Conservation (phyloP, 2,329 filamentous ascomycete species). For the Dendryphion nanum region DNA sequence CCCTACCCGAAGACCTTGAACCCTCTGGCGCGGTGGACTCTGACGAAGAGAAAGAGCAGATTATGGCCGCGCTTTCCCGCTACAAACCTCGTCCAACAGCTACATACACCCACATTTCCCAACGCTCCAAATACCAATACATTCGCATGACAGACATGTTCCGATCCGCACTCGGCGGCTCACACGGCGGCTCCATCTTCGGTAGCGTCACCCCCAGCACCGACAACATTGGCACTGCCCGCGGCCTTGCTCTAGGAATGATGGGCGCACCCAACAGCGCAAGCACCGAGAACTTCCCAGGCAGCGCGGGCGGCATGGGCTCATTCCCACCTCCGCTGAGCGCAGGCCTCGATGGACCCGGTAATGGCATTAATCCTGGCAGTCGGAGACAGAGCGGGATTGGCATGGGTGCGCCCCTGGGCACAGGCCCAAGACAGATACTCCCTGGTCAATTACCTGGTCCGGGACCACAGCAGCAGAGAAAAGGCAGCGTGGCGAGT, state of each 20-base stretch:
- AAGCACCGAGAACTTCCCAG: conserved; percentile 29
- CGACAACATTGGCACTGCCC: conserved; percentile 20
- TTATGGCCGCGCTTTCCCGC: conserved; percentile 74
- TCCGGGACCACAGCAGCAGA: conserved; percentile 26
- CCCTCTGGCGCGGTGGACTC: conserved; percentile 75
- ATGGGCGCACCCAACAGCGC: conserved; percentile 32
- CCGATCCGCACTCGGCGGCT: conserved; percentile 55
- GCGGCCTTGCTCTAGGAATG: conserved; percentile 27
- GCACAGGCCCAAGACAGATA: conserved; percentile 32
- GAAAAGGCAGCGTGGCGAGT: conserved; percentile 32
- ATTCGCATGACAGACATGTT: conserved; percentile 65
- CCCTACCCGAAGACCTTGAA: conserved; percentile 79
- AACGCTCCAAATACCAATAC: conserved; percentile 56
- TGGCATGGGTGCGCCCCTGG: conserved; percentile 12
- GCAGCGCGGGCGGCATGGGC: conserved; percentile 23
- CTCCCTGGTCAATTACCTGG: conserved; percentile 38
- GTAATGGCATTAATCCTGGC: conserved; percentile 10
- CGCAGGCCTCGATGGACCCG: conserved; percentile 26
- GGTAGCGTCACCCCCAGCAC: conserved; percentile 18
- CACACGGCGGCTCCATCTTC: conserved; percentile 31
- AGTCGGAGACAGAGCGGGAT: conserved; percentile 33
- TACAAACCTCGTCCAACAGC: conserved; percentile 78
- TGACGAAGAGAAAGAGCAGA: conserved; percentile 86
- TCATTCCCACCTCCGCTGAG: conserved; percentile 28
- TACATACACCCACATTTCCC: conserved; percentile 57